Base-by-base conservation (phyloP, 441 rosid genomes). In the Euphorbia schlechtendalii region DNA sequence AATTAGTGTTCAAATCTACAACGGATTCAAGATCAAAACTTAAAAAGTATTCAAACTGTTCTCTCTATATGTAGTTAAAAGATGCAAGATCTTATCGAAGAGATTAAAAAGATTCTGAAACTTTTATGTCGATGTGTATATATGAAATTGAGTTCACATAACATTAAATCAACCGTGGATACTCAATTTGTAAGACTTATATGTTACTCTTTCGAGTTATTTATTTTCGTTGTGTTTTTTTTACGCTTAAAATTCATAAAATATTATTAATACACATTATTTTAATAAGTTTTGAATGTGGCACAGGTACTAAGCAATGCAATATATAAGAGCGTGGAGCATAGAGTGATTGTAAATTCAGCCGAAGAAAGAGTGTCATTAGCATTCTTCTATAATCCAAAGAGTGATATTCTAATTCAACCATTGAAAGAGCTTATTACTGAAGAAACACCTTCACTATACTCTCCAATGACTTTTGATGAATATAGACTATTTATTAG, bases 321-420 rank as follows among this genome's bases (percentile, higher is more conserved):
- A 59, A 76, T 57, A 17, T 92, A 86, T 81, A 92, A 75, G 74
- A 92, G 96, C 41, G 95, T 92, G 74, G 98, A 92, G 80, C 98
- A 92, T 38, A 71, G 95, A 71, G 98, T 89, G 75, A 78, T 82
- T 2, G 98, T 87, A 45, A 89, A 92, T 69, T 82, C 93, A 14
- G 64, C 63, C 0, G 41, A 76, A 30, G 96, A 92, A 56, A 73
- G 98, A 12, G 71, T 92, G 0, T 92, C 98, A 0, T 79, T 92
- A 24, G 96, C 98, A 21, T 89, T 89, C 73, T 92, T 89, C 71
- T 92, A 89, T 84, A 92, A 92, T 71, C 98, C 98, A 14, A 92
- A 81, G 73, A 80, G 91, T 48, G 95, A 89, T 53, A 79, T 86
- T 22, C 93, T 84, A 0, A 84, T 92, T 10, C 74, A 80, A 63